Evolutionary conservation across 345 rosid species (phyloP), one percentile per base, ranked within the genome.

Genomic region (Acer saccharum): DNA sequence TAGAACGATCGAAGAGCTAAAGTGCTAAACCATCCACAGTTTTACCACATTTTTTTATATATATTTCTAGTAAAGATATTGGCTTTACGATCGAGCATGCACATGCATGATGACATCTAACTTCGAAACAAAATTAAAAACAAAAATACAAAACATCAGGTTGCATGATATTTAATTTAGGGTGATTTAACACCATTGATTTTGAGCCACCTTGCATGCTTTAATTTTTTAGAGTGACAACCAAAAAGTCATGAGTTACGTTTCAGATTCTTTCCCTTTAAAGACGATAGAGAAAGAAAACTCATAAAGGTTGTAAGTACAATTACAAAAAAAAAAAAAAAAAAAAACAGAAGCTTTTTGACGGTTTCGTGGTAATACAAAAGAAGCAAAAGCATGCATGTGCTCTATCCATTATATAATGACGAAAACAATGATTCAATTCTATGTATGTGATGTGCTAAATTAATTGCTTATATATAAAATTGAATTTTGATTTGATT

Each of bases 51-150:
- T 17, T 41, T 55, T 35, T 58, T n/a, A n/a, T 20, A 1, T 29
- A 1, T 21, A 60, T 7, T 29, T 29, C 32, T 29, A 29, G 61
- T 7, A 25, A 70, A 25, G 7, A 71, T 29, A 17, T 1, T 55
- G 17, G 21, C 61, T 55, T 55, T 55, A 17, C 2, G 20, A 16
- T 16, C 8, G 61, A 55, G 61, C 61, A 16, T 55, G 60, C n/a
- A 55, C 25, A 23, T 29, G 32, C 32, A 2, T 55, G 43, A 14
- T 27, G 35, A 35, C 67, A 35, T 41, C 46, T 55, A 7, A 7
- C 76, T 61, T 41, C 35, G 44, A 13, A 72, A 58, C 76, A 60
- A 58, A 16, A 25, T 61, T 41, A 20, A 25, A 13, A 72, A 58
- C 76, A 60, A 58, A 16, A 25, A 69, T 14, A 10, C 44, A 20